Percentiles rank a stretch among this genome's conserved stretches.
phyloP scores from a whole-genome alignment of 176 grass and related monocot species.

The Phoenix dactylifera region DNA sequence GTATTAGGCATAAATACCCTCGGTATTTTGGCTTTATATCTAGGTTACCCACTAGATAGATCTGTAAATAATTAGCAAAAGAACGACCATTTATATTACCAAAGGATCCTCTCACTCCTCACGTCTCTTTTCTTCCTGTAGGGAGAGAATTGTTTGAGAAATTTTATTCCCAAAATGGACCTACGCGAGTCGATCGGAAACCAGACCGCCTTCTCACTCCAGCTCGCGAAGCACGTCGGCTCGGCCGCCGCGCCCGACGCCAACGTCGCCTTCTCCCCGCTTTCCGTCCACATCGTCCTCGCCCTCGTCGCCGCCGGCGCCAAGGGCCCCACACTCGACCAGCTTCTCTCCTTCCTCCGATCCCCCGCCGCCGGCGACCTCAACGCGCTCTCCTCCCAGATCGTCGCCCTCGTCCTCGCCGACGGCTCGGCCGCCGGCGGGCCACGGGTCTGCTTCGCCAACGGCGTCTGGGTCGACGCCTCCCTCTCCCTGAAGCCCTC shows the following conservation, averaged over 20 bases:
- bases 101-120: too few relatives aligned
- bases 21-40: too few relatives aligned
- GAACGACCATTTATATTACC: too few relatives aligned
- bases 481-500: conserved; percentile 32
- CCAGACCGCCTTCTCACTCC: conserved; percentile 62
- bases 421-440: conserved; percentile 55
- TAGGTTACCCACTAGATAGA: too few relatives aligned
- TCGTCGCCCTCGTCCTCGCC: conserved; percentile 59
- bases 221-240: conserved; percentile 40
- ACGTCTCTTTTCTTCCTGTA: too few relatives aligned
- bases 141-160: too few relatives aligned
- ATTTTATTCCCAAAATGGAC: conserved; percentile 22
- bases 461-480: conserved; percentile 54
- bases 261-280: conserved; percentile 75
- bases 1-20: too few relatives aligned
- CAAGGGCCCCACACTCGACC: conserved; percentile 47
- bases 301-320: conserved; percentile 55
- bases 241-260: background rate
- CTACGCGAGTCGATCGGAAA: conserved; percentile 51
- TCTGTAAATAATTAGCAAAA: too few relatives aligned
- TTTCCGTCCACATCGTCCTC: conserved; percentile 72
- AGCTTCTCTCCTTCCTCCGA: conserved; percentile 37
- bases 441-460: conserved; percentile 45
- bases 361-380: conserved; percentile 9
- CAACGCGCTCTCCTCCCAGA: conserved; percentile 41